These are phyloP conservation scores for Marchantia paleacea DNA, from an alignment of 225 moss, liverwort and hornwort species.

Conservation along the genomic window DNA sequence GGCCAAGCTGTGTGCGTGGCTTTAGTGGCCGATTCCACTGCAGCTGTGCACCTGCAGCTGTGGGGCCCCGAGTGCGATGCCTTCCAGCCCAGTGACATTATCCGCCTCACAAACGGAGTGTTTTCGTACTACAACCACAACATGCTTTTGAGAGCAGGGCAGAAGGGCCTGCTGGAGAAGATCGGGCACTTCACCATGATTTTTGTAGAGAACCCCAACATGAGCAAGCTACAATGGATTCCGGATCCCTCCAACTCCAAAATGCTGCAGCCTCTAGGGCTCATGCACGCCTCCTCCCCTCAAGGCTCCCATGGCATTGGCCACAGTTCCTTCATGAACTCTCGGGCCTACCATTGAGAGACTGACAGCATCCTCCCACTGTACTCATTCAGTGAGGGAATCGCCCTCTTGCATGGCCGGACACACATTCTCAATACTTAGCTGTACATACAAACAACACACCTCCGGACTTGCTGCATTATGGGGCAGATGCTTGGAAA, in stretches of 20 bases:
- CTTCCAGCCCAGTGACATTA: slow-evolving; percentile 80
- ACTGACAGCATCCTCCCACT: background rate
- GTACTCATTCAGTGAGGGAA: background rate
- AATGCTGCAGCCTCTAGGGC: slow-evolving; percentile 48
- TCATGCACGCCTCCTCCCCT: slow-evolving; percentile 16
- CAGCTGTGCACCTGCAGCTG: slow-evolving; percentile 81
- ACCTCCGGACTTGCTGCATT: no score
- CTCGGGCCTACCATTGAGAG: background rate
- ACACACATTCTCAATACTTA: background rate
- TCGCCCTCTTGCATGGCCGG: slow-evolving; percentile 3
- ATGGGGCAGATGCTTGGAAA: no score
- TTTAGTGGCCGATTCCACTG: slow-evolving; percentile 75
- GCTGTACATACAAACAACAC: background rate
- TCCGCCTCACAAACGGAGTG: slow-evolving; percentile 67
- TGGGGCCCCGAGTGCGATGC: slow-evolving; percentile 74
- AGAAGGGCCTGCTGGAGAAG: slow-evolving; percentile 77
- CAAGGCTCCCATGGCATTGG: slow-evolving; percentile 1
- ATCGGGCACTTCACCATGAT: slow-evolving; percentile 80
- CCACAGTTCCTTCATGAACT: slow-evolving; percentile 8
- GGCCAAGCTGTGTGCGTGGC: slow-evolving; percentile 64
- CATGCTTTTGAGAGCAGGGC: slow-evolving; percentile 72
- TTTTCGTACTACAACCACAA: slow-evolving; percentile 73
- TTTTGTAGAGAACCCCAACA: slow-evolving; percentile 55
- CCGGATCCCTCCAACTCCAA: slow-evolving; percentile 55
- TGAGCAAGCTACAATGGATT: slow-evolving; percentile 73